These are phyloP conservation scores for Protea cynaroides DNA, from an alignment of 164 flowering plant genomes.

Conservation along the genomic window DNA sequence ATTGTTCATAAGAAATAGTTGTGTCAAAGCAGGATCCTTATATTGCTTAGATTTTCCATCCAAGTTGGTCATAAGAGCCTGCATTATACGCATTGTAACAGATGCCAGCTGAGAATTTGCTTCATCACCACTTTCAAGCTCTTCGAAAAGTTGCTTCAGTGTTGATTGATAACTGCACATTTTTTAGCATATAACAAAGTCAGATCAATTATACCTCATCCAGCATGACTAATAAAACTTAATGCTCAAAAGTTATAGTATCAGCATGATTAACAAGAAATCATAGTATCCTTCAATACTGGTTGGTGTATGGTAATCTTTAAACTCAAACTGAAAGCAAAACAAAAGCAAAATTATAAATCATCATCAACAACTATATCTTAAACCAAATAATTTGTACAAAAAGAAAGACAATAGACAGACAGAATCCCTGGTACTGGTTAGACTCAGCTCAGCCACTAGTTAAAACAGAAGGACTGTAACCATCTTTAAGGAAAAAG, in stretches of 20 bases:
- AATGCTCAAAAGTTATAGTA: no score
- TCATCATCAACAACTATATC: no score
- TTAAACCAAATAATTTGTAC: no score
- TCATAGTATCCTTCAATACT: not conserved
- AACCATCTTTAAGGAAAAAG: no score
- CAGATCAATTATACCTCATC: not conserved
- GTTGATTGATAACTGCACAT: conserved; percentile 78
- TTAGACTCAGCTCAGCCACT: no score
- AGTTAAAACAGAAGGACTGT: no score
- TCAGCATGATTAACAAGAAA: not conserved
- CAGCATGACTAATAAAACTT: not conserved
- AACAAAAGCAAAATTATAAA: no score
- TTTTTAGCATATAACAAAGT: conserved; percentile 6
- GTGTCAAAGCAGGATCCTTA: conserved; percentile 78
- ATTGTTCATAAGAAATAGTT: conserved; percentile 90
- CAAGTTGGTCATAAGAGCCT: conserved; percentile 76
- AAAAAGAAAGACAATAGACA: no score
- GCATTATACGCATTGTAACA: conserved; percentile 79
- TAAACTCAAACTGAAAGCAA: no score
- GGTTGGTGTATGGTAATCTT: not conserved
- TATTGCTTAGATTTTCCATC: conserved; percentile 96
- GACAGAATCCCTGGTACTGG: no score
- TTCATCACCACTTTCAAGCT: conserved; percentile 46
- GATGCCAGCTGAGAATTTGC: conserved; percentile 55
- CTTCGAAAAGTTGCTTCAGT: conserved; percentile 78